phyloP scores from a whole-genome alignment of 305 asterid species.

The Fraxinus ornus region DNA sequence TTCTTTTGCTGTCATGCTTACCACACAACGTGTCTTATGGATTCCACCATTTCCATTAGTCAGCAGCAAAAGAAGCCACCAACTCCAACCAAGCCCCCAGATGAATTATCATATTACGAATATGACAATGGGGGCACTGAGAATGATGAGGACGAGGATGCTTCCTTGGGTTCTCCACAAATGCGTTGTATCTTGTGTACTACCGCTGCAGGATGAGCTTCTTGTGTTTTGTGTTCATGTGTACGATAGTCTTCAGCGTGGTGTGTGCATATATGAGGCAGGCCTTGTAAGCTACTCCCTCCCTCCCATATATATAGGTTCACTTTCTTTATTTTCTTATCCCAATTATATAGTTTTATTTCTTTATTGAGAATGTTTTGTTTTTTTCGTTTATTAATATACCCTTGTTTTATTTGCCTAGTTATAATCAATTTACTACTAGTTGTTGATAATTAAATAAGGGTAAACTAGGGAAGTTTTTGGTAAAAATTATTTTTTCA shows the following conservation, averaged over 20 bases:
- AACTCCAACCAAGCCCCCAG: slow-evolving; percentile 28
- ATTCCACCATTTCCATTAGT: slow-evolving; percentile 55
- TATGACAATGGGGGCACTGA: slow-evolving; percentile 48
- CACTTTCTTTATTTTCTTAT: too few species aligned
- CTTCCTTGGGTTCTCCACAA: slow-evolving; percentile 47
- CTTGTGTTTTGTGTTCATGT: neutral
- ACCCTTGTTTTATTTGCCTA: too few species aligned
- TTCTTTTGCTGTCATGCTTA: slow-evolving; percentile 96
- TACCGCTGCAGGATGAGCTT: slow-evolving; percentile 73
- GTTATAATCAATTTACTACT: too few species aligned
- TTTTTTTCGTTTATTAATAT: too few species aligned
- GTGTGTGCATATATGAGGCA: slow-evolving; percentile 38
- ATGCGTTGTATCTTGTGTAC: slow-evolving; percentile 94
- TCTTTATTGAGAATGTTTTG: too few species aligned
- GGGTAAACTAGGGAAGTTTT: too few species aligned
- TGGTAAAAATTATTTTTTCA: too few species aligned
- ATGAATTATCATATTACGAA: slow-evolving; percentile 49
- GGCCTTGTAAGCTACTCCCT: slow-evolving; percentile 6
- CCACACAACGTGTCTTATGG: slow-evolving; percentile 78
- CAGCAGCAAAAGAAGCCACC: slow-evolving; percentile 48
- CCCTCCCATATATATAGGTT: too few species aligned
- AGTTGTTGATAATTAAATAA: too few species aligned
- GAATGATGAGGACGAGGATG: slow-evolving; percentile 36
- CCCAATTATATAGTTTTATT: too few species aligned
- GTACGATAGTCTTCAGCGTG: slow-evolving; percentile 25